Conservation (phyloP, 2,329 filamentous ascomycete species). For the Helotiales sp. region DNA sequence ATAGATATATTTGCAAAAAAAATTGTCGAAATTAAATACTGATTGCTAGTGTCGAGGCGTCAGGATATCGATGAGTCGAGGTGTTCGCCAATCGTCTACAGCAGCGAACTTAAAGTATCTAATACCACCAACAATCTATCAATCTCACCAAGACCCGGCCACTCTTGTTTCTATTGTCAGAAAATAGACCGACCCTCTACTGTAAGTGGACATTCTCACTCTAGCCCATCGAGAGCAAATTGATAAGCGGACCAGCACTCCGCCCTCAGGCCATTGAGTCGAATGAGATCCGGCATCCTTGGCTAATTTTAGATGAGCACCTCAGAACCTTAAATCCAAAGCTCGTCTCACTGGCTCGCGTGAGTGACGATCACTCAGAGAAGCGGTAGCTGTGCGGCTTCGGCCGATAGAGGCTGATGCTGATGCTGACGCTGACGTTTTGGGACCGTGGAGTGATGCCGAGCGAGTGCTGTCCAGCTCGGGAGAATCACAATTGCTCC, state of each 20-base stretch:
- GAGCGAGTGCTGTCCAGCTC: neutral
- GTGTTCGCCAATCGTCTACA: neutral
- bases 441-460: too few species aligned
- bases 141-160: neutral
- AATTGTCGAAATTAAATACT: too few species aligned
- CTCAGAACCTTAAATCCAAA: neutral
- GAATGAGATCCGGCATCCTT: neutral
- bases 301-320: slow-evolving; percentile 1
- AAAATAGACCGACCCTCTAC: neutral
- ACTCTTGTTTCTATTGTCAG: neutral
- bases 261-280: neutral
- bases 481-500: neutral
- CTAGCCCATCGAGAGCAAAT: neutral
- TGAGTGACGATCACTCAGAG: neutral
- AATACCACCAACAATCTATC: neutral
- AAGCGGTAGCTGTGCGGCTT: neutral
- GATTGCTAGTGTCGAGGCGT: neutral
- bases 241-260: neutral
- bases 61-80: neutral
- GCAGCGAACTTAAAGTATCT: neutral
- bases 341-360: neutral
- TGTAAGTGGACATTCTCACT: neutral
- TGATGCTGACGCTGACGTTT: neutral
- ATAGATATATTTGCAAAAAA: too few species aligned
- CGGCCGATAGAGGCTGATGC: slow-evolving; percentile 6